Percentiles rank a stretch among this genome's conserved stretches.
These are phyloP conservation scores for Backusella australiensis DNA, from an alignment of 192 early-diverging fungal species.

Conservation along the genomic window DNA sequence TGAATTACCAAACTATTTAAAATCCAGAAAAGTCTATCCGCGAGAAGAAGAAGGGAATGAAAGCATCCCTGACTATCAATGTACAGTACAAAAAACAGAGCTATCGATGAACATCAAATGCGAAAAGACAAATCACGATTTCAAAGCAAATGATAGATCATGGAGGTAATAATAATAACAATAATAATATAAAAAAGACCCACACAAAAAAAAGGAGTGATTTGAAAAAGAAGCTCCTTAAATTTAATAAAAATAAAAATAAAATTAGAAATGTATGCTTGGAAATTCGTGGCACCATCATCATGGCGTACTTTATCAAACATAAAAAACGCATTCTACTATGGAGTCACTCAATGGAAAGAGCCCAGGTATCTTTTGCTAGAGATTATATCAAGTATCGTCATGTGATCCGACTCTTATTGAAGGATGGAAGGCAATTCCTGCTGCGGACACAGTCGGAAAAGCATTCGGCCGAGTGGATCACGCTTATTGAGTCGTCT, in stretches of 20 bases:
- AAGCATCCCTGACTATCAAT: conserved; percentile 40
- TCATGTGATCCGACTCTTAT: conserved; percentile 43
- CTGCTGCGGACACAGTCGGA: conserved; percentile 39
- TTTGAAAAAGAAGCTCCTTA: neutral
- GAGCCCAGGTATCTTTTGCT: conserved; percentile 34
- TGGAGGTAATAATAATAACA: conserved; percentile 36
- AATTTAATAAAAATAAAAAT: neutral
- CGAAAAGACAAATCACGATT: conserved; percentile 35
- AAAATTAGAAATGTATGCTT: neutral
- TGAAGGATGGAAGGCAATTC: conserved; percentile 35
- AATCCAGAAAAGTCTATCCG: conserved; percentile 10
- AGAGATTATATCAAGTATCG: conserved; percentile 43
- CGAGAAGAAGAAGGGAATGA: conserved; percentile 49
- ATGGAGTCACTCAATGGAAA: conserved; percentile 42
- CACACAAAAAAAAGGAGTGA: neutral
- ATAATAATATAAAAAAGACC: neutral
- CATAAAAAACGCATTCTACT: conserved; percentile 22
- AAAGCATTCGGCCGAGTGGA: conserved; percentile 40
- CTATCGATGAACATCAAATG: conserved; percentile 42
- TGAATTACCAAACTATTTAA: conserved; percentile 6
- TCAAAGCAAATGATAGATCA: conserved; percentile 39
- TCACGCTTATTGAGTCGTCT: conserved; percentile 45
- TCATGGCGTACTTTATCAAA: neutral
- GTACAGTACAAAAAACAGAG: conserved; percentile 42
- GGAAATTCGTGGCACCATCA: neutral